A percentile compares a stretch with the other conserved stretches of the same genome.
These are phyloP conservation scores for Acanthamoeba lenticulata DNA, from an alignment of 208 protist species.

Conservation along the genomic window DNA sequence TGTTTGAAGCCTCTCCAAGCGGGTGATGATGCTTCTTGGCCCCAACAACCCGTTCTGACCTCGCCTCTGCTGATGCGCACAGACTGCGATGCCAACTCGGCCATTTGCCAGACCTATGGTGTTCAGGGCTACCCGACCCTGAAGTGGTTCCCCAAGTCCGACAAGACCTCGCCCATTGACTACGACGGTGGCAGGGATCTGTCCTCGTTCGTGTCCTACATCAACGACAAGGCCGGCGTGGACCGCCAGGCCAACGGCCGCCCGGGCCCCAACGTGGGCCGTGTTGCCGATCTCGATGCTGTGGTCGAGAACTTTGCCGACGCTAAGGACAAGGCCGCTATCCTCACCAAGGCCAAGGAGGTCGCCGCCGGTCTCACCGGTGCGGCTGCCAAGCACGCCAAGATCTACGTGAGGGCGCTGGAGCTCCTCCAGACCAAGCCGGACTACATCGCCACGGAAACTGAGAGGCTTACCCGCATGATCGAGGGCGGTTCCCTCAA, in stretches of 20 bases:
- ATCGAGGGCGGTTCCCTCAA: constrained; percentile 29
- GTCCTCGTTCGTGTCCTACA: background rate
- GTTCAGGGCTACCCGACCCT: constrained; percentile 18
- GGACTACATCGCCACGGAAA: constrained; percentile 69
- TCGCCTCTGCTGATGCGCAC: too few species aligned
- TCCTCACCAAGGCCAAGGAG: constrained; percentile 65
- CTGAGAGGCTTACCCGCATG: constrained; percentile 66
- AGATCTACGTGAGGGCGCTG: background rate
- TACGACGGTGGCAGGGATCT: background rate
- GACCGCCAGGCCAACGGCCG: constrained; percentile 57
- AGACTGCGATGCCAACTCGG: constrained; percentile 67
- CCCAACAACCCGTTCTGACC: too few species aligned
- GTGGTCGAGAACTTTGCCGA: constrained; percentile 62
- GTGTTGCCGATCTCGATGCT: constrained; percentile 64
- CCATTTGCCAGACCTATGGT: background rate
- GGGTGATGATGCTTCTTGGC: background rate
- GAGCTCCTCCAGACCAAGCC: constrained; percentile 60
- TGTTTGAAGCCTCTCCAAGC: background rate
- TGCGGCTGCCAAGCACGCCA: constrained; percentile 19
- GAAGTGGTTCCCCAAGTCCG: constrained; percentile 8
- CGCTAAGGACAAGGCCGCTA: constrained; percentile 33
- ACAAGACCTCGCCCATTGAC: background rate
- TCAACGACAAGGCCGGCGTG: constrained; percentile 70
- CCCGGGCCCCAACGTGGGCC: constrained; percentile 58
- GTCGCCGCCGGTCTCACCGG: background rate